A percentile compares a stretch with the other conserved stretches of the same genome.
Evolutionary conservation across 805 yeast genomes (phyloP).

Genomic region (Torulaspora quercuum): DNA sequence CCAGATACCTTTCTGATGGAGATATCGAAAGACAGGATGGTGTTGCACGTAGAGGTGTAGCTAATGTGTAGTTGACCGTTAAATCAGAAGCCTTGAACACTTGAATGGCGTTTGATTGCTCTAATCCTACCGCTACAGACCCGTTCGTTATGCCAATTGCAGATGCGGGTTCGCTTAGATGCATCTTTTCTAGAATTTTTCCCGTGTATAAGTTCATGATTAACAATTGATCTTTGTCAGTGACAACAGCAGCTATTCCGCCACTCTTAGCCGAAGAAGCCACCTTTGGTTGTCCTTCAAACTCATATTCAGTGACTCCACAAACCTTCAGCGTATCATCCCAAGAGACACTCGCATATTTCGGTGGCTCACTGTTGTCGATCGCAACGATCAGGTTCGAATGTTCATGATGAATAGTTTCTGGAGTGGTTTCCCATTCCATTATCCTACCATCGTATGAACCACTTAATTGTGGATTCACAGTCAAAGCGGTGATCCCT

Average conservation of each 20-base stretch:
- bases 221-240: conserved; percentile 43
- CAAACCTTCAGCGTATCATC: conserved; percentile 64
- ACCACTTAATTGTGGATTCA: conserved; percentile 50
- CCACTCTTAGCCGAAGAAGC: conserved; percentile 39
- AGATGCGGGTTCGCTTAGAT: conserved; percentile 42
- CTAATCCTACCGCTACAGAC: conserved; percentile 50
- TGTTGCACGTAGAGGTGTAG: conserved; percentile 50
- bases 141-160: conserved; percentile 45
- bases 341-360: conserved; percentile 72
- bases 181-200: conserved; percentile 26
- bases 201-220: conserved; percentile 38
- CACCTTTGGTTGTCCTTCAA: conserved; percentile 50
- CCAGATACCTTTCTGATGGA: conserved; percentile 62
- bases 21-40: conserved; percentile 67
- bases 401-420: conserved; percentile 46
- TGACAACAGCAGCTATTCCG: conserved; percentile 42
- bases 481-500: conserved; percentile 60
- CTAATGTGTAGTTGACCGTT: conserved; percentile 36
- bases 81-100: conserved; percentile 40
- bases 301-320: conserved; percentile 25
- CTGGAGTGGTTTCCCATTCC: conserved; percentile 50
- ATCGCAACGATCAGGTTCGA: conserved; percentile 62
- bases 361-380: conserved; percentile 30
- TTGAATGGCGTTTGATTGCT: conserved; percentile 39
- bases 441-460: conserved; percentile 76